Evolutionary conservation across 2,329 filamentous ascomycete species (phyloP).

Genomic region (Fusarium xylarioides): DNA sequence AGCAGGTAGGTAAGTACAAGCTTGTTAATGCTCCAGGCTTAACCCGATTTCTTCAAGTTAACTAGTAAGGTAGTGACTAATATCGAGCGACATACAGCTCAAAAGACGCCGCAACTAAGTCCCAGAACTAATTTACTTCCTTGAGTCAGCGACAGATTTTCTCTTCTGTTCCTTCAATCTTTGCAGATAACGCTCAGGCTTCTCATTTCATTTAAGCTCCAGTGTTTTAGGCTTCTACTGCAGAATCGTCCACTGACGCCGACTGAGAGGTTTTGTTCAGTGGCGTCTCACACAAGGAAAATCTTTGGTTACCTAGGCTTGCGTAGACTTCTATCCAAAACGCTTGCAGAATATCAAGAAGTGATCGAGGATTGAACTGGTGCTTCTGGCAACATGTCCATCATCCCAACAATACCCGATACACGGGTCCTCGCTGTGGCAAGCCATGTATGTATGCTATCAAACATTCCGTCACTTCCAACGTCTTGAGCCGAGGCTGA

Average conservation of each 20-base stretch:
- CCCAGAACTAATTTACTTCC: neutral
- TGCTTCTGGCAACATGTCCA: slow-evolving; percentile 29
- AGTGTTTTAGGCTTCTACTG: neutral
- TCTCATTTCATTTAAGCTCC: neutral
- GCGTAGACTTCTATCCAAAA: neutral
- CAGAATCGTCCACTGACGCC: neutral
- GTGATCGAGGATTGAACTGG: neutral
- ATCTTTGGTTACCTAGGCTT: neutral
- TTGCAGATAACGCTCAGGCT: neutral
- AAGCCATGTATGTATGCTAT: slow-evolving; percentile 88
- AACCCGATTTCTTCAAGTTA: slow-evolving; percentile 11
- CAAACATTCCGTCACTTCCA: neutral
- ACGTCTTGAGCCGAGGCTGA: slow-evolving; percentile 14
- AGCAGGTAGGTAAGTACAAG: neutral
- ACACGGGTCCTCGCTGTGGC: slow-evolving; percentile 84
- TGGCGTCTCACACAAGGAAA: slow-evolving; percentile 16
- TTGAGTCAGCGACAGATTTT: neutral
- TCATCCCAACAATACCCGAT: slow-evolving; percentile 56
- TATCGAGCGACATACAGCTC: slow-evolving; percentile 12
- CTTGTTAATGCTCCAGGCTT: neutral
- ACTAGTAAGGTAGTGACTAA: slow-evolving; percentile 22
- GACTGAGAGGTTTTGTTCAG: slow-evolving; percentile 13
- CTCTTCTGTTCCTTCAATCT: neutral
- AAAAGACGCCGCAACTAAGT: slow-evolving; percentile 3
- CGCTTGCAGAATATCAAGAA: neutral